A percentile compares a stretch with the other conserved stretches of the same genome.
Evolutionary conservation across 129 eudicot species (phyloP).

Genomic region (Ambrosia trifida): DNA sequence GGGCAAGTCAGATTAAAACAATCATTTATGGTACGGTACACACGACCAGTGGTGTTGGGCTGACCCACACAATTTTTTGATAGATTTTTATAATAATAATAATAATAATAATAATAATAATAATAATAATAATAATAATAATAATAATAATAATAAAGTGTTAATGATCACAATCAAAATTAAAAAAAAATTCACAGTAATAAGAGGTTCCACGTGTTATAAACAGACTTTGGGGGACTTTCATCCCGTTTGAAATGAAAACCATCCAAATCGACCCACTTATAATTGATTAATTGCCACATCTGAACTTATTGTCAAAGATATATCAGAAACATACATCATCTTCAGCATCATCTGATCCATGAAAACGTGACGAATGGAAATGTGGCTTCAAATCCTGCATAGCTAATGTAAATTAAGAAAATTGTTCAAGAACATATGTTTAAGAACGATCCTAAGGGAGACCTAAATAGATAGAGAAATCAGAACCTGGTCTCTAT

Average conservation of each 20-base stretch:
- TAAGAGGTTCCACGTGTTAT: no score
- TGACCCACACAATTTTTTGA: neutral
- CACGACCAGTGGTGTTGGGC: neutral
- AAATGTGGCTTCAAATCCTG: conserved; percentile 98
- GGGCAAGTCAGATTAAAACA: neutral
- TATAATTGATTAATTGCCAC: conserved; percentile 1
- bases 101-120: neutral
- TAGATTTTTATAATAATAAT: neutral
- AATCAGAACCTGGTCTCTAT: conserved; percentile 80
- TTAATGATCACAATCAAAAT: neutral
- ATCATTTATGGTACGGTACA: neutral
- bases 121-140: no score
- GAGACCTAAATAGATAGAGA: conserved; percentile 26
- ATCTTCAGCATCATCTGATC: conserved; percentile 94
- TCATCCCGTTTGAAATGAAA: neutral
- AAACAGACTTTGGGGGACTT: no score
- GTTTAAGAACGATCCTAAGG: conserved; percentile 5
- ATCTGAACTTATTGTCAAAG: neutral
- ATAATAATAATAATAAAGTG: no score
- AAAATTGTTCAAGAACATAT: conserved; percentile 21
- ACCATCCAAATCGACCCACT: neutral
- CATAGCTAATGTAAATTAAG: conserved; percentile 17
- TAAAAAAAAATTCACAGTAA: no score
- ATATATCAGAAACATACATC: conserved; percentile 53
- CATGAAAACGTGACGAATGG: conserved; percentile 96